phyloP scores from a whole-genome alignment of 1,139 yeast genomes.

The Insectozyma bohioensis region DNA sequence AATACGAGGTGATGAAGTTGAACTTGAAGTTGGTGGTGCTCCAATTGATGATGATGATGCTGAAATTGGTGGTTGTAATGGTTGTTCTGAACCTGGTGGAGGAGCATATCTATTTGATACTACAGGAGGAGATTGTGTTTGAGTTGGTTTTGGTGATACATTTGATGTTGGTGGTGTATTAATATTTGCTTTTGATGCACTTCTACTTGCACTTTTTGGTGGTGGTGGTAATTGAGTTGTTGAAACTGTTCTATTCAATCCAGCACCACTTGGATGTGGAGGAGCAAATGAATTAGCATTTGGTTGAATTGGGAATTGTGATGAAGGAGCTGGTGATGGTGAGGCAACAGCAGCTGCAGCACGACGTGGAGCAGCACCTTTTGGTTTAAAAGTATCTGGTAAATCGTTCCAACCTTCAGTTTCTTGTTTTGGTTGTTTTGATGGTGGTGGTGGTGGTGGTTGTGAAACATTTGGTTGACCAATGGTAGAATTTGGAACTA shows the following conservation, averaged over 20 bases:
- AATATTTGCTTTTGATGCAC: slow-evolving; percentile 11
- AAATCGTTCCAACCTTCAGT: slow-evolving; percentile 95
- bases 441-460: slow-evolving; percentile 36
- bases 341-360: slow-evolving; percentile 43
- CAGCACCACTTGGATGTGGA: slow-evolving; percentile 24
- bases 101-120: slow-evolving; percentile 41
- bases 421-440: slow-evolving; percentile 46
- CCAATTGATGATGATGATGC: slow-evolving; percentile 15
- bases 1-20: slow-evolving; percentile 15
- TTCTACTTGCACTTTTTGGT: slow-evolving; percentile 14
- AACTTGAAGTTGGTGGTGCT: slow-evolving; percentile 28
- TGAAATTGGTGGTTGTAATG: slow-evolving; percentile 24
- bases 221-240: slow-evolving; percentile 6
- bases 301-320: slow-evolving; percentile 8
- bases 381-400: slow-evolving; percentile 63
- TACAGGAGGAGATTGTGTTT: slow-evolving; percentile 22
- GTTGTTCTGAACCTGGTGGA: slow-evolving; percentile 22
- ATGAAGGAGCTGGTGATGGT: slow-evolving; percentile 23
- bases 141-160: slow-evolving; percentile 35
- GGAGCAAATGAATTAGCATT: slow-evolving; percentile 23
- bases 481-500: slow-evolving; percentile 11
- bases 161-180: slow-evolving; percentile 40
- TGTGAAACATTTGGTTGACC: slow-evolving; percentile 17
- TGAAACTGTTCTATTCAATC: no score
- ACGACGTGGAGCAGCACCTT: slow-evolving; percentile 51